These are phyloP conservation scores for Flaveria sonorensis DNA, from an alignment of 129 eudicot genomes.

Conservation along the genomic window DNA sequence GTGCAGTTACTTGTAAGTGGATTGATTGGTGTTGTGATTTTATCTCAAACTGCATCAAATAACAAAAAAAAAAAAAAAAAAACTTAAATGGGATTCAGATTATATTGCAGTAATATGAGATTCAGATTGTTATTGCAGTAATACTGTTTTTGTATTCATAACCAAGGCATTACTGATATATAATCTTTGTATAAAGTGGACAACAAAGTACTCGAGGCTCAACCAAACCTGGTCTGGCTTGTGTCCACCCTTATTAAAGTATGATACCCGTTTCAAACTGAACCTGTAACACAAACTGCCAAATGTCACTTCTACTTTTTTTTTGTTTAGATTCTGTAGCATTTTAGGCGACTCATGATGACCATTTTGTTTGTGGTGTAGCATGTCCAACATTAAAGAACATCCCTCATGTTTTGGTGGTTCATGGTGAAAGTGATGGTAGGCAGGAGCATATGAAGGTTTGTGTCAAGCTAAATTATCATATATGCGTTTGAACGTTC, in stretches of 20 bases:
- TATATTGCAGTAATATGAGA: not conserved
- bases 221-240: not conserved
- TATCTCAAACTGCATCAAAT: not conserved
- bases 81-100: not conserved
- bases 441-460: constrained; percentile 91
- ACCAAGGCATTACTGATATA: not conserved
- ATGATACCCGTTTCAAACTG: not conserved
- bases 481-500: constrained; percentile 31
- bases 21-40: not conserved
- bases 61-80: not conserved
- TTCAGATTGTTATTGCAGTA: not conserved
- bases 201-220: not conserved
- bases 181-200: not conserved
- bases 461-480: constrained; percentile 7
- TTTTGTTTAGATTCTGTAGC: not conserved
- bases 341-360: constrained; percentile 10
- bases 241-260: not conserved
- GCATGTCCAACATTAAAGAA: constrained; percentile 75
- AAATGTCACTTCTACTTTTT: not conserved
- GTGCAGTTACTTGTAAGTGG: not conserved
- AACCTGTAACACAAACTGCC: not conserved
- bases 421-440: constrained; percentile 96
- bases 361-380: constrained; percentile 29
- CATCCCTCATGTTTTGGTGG: constrained; percentile 82
- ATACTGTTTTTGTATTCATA: not conserved